Conservation (phyloP, 2,329 filamentous ascomycete species). For the Neofusicoccum sp. region DNA sequence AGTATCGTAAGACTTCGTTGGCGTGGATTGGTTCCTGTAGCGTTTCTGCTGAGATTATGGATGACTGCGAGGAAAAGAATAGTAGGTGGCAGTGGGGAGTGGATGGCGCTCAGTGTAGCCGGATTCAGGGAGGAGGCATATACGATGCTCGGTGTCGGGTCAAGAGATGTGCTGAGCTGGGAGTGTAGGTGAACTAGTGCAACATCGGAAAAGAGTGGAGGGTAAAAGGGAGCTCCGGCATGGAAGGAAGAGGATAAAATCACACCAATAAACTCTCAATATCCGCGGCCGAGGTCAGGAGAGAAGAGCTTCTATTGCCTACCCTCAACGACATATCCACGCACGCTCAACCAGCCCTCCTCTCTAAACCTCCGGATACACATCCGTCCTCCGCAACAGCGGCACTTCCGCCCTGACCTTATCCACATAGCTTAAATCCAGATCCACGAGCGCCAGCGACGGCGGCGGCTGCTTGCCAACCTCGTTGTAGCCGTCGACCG, state of each 20-base stretch:
- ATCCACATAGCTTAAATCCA: slow-evolving; percentile 57
- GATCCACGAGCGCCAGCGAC: slow-evolving; percentile 49
- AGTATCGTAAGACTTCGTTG: slow-evolving; percentile 41
- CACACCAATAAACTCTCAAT: background rate
- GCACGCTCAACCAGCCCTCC: background rate
- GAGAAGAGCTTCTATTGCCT: too few relatives aligned
- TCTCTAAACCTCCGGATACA: slow-evolving; percentile 30
- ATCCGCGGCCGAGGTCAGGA: too few relatives aligned
- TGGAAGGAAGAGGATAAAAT: background rate
- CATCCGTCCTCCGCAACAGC: slow-evolving; percentile 53
- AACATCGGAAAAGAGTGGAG: too few relatives aligned
- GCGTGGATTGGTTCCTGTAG: slow-evolving; percentile 42
- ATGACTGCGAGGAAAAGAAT: slow-evolving; percentile 26
- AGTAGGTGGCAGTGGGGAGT: slow-evolving; percentile 26
- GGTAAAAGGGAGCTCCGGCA: too few relatives aligned
- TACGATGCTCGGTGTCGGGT: slow-evolving; percentile 34
- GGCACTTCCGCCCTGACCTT: slow-evolving; percentile 58
- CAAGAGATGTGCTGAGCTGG: slow-evolving; percentile 34
- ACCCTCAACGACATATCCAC: background rate
- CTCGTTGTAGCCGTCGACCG: slow-evolving; percentile 35
- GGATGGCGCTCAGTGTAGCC: slow-evolving; percentile 33
- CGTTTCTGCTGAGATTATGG: slow-evolving; percentile 33
- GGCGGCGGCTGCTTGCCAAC: slow-evolving; percentile 31
- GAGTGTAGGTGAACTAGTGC: slow-evolving; percentile 24
- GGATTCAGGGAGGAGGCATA: slow-evolving; percentile 31